Evolutionary conservation across 371 early-diverging fungal genomes (phyloP), one percentile per base, ranked within the genome.

Genomic region (Phascolomyces articulosus): DNA sequence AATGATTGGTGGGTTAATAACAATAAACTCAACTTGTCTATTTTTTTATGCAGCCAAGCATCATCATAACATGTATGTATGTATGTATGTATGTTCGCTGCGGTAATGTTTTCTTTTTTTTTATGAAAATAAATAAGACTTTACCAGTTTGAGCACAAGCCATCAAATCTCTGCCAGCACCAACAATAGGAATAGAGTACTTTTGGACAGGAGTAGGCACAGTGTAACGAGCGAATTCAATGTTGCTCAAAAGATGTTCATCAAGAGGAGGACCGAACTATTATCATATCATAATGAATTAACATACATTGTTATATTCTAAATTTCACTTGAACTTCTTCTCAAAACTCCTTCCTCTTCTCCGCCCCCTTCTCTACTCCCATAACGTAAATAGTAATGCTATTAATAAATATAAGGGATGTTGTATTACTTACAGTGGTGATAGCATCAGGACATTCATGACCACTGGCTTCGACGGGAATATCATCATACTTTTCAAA

Each of bases 161-260:
- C 85, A 94, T 89, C 66, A 92, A 82, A 66, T 92, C 92, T 68
- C 91, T 86, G 58, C 87, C 84, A 53, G 90, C 77, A 61, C 85
- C 84, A 48, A 90, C 96, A 62, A 98, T 95, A 40, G 96, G 92
- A 55, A 99, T 90, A 16, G 96, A 94, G 78, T 94, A 86, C 75
- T 91, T 91, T 78, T 96, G 96, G 31, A 99, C 97, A 10, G 98
- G 98, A 13, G 99, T 99, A 15, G 99, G 98, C 60, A 87, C 88
- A 21, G 86, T 85, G 85, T 98, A 99, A 61, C 91, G 87, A 63
- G 96, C 87, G 21, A 96, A 83, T 66, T 92, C 91, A 71, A 98
- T 94, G 86, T 98, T 99, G 75, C 88, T 87, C 73, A 93, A 85
- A 29, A 95, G 85, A 63, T 97, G 91, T 21, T 87, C 80, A 76